These are phyloP conservation scores for Pezizomycotina sp. DNA, from an alignment of 2,329 filamentous ascomycete species.

Conservation along the genomic window DNA sequence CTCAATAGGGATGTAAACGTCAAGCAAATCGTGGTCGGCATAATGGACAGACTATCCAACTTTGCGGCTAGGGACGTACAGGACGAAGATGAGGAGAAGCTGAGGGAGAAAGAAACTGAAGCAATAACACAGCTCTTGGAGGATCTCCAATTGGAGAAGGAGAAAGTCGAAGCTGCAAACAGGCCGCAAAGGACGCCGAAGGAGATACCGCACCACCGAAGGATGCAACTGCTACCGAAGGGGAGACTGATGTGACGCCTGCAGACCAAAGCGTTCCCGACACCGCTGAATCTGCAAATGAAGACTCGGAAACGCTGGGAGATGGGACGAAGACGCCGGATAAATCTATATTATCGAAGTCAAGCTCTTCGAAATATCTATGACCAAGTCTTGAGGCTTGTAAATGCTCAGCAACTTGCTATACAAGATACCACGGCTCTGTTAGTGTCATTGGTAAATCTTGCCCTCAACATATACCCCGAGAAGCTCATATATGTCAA, in stretches of 20 bases:
- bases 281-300: conserved; percentile 10
- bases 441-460: conserved; percentile 80
- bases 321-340: conserved; percentile 25
- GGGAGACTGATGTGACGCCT: conserved; percentile 27
- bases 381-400: conserved; percentile 81
- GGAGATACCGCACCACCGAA: conserved; percentile 29
- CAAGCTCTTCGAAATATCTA: conserved; percentile 84
- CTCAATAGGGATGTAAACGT: conserved; percentile 94
- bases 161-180: conserved; percentile 26
- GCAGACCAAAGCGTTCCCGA: conserved; percentile 4
- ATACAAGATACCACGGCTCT: conserved; percentile 91
- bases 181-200: conserved; percentile 30
- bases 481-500: conserved; percentile 72
- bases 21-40: conserved; percentile 90
- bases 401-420: conserved; percentile 70
- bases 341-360: conserved; percentile 29
- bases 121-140: conserved; percentile 64
- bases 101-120: conserved; percentile 65
- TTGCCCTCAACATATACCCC: conserved; percentile 91
- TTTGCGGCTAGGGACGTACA: conserved; percentile 84
- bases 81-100: conserved; percentile 51
- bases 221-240: conserved; percentile 30
- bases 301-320: conserved; percentile 26
- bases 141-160: conserved; percentile 54
- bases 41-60: conserved; percentile 90